phyloP scores from a whole-genome alignment of 306 rosid species.

The Boehmeria nivea region DNA sequence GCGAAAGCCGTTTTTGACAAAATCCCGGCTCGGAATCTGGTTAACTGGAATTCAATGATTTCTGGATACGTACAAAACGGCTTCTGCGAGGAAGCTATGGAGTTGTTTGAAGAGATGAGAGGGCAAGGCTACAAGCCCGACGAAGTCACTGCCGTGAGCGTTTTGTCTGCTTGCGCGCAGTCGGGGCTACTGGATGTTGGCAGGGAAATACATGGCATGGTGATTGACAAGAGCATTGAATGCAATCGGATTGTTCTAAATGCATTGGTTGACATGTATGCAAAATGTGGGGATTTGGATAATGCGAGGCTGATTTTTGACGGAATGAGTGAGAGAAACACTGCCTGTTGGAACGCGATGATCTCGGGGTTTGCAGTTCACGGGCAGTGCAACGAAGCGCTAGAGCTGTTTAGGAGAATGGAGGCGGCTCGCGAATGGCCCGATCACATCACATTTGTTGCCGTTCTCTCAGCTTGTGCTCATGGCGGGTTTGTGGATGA shows the following conservation, averaged over 20 bases:
- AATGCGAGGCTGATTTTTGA: constrained; percentile 53
- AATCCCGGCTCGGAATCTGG: constrained; percentile 46
- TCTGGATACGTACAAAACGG: constrained; percentile 70
- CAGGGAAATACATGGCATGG: constrained; percentile 40
- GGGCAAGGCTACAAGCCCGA: constrained; percentile 48
- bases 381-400: constrained; percentile 53
- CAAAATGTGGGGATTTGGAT: constrained; percentile 66
- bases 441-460: constrained; percentile 53
- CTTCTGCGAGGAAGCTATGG: constrained; percentile 46
- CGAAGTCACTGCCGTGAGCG: constrained; percentile 51
- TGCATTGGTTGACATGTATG: constrained; percentile 69
- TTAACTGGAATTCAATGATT: constrained; percentile 71
- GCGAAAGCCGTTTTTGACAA: constrained; percentile 38
- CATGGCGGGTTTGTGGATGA: constrained; percentile 56
- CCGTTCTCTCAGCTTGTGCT: constrained; percentile 56
- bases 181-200: constrained; percentile 48
- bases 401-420: constrained; percentile 47
- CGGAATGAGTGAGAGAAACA: constrained; percentile 37
- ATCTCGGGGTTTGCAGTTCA: constrained; percentile 56
- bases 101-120: constrained; percentile 41
- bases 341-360: constrained; percentile 65
- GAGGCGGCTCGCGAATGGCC: constrained; percentile 40
- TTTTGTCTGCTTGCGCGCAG: constrained; percentile 65
- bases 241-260: constrained; percentile 47
- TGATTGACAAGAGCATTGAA: constrained; percentile 29